phyloP scores from a whole-genome alignment of 2,329 filamentous ascomycete genomes.

The Camillea tinctor region DNA sequence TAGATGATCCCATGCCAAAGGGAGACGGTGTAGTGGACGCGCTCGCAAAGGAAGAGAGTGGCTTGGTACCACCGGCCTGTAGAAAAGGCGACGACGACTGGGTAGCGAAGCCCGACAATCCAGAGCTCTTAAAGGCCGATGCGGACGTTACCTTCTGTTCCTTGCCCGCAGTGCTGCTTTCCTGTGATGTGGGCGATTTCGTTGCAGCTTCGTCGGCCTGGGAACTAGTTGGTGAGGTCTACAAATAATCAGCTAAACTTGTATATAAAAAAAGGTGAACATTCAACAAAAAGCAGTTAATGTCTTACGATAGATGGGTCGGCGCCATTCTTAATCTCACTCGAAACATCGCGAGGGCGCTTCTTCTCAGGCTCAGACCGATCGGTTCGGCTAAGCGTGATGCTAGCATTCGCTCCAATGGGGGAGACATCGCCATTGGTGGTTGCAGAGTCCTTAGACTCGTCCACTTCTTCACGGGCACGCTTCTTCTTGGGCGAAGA shows the following conservation, averaged over 20 bases:
- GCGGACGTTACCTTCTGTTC: slow-evolving; percentile 43
- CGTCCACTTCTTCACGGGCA: slow-evolving; percentile 57
- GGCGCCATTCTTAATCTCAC: slow-evolving; percentile 34
- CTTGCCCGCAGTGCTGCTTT: slow-evolving; percentile 26
- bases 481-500: slow-evolving; percentile 67
- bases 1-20: slow-evolving; percentile 37
- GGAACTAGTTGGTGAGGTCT: slow-evolving; percentile 12
- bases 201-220: slow-evolving; percentile 8
- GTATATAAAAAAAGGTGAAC: background rate
- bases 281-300: background rate
- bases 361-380: slow-evolving; percentile 65
- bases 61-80: slow-evolving; percentile 25
- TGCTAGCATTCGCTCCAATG: slow-evolving; percentile 44
- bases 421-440: slow-evolving; percentile 37
- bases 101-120: slow-evolving; percentile 59
- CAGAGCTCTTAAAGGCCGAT: slow-evolving; percentile 63
- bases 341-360: slow-evolving; percentile 53
- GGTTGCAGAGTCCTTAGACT: slow-evolving; percentile 41
- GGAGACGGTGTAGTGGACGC: slow-evolving; percentile 41
- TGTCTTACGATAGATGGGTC: slow-evolving; percentile 35
- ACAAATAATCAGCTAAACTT: slow-evolving; percentile 4
- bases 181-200: slow-evolving; percentile 10
- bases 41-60: slow-evolving; percentile 44
- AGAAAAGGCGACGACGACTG: slow-evolving; percentile 51
- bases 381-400: slow-evolving; percentile 43